Conservation (phyloP, 768 basidiomycete genomes). For the Suillus tomentosus region DNA sequence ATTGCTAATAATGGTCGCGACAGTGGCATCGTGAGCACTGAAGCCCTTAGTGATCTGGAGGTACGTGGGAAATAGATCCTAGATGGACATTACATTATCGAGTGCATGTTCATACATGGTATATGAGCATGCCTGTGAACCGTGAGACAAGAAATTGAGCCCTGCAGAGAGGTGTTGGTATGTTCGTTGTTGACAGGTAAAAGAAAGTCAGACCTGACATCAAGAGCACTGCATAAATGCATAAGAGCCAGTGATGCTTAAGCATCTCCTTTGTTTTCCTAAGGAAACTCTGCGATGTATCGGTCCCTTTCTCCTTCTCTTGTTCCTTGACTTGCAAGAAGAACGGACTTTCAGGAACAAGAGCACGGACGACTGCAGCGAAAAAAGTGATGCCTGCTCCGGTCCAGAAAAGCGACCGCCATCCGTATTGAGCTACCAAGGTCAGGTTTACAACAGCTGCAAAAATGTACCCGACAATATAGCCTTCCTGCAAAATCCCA, state of each 20-base stretch:
- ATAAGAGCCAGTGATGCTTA: conserved; percentile 77
- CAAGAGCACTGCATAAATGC: conserved; percentile 81
- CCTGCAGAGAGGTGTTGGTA: conserved; percentile 36
- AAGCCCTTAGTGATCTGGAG: conserved; percentile 65
- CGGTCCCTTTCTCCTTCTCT: conserved; percentile 43
- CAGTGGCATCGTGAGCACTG: conserved; percentile 55
- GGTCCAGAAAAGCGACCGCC: conserved; percentile 87
- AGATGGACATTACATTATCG: conserved; percentile 11
- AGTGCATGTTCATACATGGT: neutral
- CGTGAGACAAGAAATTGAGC: conserved; percentile 79
- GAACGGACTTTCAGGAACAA: conserved; percentile 76
- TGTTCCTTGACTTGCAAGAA: conserved; percentile 67
- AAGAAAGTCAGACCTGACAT: conserved; percentile 54
- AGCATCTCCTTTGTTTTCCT: conserved; percentile 76
- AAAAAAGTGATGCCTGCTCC: conserved; percentile 69
- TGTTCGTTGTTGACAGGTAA: neutral
- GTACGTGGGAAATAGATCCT: conserved; percentile 82
- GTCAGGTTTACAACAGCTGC: conserved; percentile 82
- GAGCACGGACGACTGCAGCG: conserved; percentile 65
- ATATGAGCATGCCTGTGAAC: conserved; percentile 50
- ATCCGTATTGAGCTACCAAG: conserved; percentile 49
- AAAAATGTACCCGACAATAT: conserved; percentile 82
- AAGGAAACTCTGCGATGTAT: conserved; percentile 61
- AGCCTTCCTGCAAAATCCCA: conserved; percentile 88
- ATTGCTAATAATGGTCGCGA: conserved; percentile 82